A percentile compares a stretch with the other conserved stretches of the same genome.
Conservation (phyloP, 495 filamentous ascomycete species). For the Ascodesmis nigricans region DNA sequence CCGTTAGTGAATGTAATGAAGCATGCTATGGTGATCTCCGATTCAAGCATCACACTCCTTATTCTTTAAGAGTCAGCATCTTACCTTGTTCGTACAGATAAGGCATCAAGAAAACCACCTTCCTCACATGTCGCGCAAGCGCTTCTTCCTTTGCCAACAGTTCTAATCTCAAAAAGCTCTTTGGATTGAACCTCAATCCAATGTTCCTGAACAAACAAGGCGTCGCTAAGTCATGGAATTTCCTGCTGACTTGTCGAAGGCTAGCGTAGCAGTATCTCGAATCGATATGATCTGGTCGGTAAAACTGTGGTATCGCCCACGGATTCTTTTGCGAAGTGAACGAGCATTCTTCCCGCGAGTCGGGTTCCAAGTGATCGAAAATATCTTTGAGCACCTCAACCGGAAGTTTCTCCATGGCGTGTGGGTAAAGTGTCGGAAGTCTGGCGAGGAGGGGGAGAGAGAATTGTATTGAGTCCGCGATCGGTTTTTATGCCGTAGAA, state of each 20-base stretch:
- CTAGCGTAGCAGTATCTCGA: constrained; percentile 19
- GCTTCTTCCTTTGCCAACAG: constrained; percentile 14
- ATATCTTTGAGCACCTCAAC: constrained; percentile 21
- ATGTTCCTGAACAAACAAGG: constrained; percentile 22
- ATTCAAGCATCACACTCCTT: not conserved
- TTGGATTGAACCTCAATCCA: constrained; percentile 22
- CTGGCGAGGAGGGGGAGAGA: constrained; percentile 11
- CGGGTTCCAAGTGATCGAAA: constrained; percentile 19
- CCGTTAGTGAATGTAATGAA: constrained; percentile 12
- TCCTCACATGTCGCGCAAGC: constrained; percentile 20
- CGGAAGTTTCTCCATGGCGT: constrained; percentile 18
- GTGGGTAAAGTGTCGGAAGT: constrained; percentile 14
- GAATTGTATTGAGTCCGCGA: constrained; percentile 9
- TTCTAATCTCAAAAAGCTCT: constrained; percentile 18
- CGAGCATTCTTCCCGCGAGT: constrained; percentile 9
- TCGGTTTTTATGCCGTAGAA: no score
- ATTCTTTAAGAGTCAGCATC: not conserved
- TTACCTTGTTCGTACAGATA: constrained; percentile 22
- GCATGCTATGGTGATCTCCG: not conserved
- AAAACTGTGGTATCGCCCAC: constrained; percentile 19
- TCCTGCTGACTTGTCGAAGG: constrained; percentile 19
- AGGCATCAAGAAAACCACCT: constrained; percentile 22
- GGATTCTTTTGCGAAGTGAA: constrained; percentile 13
- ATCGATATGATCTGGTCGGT: constrained; percentile 20
- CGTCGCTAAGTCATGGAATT: constrained; percentile 19